phyloP scores from a whole-genome alignment of 805 yeast genomes.

The Candida arabinofermentans region DNA sequence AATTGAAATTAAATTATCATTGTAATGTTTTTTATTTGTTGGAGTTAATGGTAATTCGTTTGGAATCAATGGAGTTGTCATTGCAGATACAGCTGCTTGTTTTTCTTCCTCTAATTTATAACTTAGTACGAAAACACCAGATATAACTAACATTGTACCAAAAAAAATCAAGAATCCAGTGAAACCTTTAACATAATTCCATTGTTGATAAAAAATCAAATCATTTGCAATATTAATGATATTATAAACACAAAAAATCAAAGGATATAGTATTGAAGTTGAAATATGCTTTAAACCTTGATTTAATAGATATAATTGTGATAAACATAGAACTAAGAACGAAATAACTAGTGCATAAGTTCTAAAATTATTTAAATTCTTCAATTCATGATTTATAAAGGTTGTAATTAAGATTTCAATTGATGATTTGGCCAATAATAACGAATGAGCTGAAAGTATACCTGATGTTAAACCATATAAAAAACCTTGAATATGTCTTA shows the following conservation, averaged over 20 bases:
- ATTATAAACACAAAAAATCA: slow-evolving; percentile 82
- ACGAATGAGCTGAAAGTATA: slow-evolving; percentile 77
- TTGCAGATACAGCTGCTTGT: slow-evolving; percentile 4
- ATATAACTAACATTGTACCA: slow-evolving; percentile 49
- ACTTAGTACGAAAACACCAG: slow-evolving; percentile 68
- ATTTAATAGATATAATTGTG: slow-evolving; percentile 71
- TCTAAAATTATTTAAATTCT: slow-evolving; percentile 33
- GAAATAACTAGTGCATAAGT: slow-evolving; percentile 48
- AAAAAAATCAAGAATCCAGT: slow-evolving; percentile 38
- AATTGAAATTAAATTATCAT: slow-evolving; percentile 17
- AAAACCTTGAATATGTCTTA: slow-evolving; percentile 47
- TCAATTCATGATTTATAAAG: slow-evolving; percentile 28
- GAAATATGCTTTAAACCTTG: slow-evolving; percentile 65
- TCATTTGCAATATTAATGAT: slow-evolving; percentile 64
- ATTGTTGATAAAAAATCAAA: slow-evolving; percentile 53
- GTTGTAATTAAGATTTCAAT: slow-evolving; percentile 61
- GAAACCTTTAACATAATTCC: slow-evolving; percentile 32
- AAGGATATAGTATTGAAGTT: slow-evolving; percentile 77
- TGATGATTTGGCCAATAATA: slow-evolving; percentile 79
- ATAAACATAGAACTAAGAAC: slow-evolving; percentile 60
- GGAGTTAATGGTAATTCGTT: slow-evolving; percentile 13
- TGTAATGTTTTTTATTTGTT: slow-evolving; percentile 6
- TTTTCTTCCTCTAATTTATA: slow-evolving; percentile 37
- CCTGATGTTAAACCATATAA: slow-evolving; percentile 70
- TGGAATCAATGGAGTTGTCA: slow-evolving; percentile 11